These are phyloP conservation scores for Dentipellis fragilis DNA, from an alignment of 768 basidiomycete genomes.

Conservation along the genomic window DNA sequence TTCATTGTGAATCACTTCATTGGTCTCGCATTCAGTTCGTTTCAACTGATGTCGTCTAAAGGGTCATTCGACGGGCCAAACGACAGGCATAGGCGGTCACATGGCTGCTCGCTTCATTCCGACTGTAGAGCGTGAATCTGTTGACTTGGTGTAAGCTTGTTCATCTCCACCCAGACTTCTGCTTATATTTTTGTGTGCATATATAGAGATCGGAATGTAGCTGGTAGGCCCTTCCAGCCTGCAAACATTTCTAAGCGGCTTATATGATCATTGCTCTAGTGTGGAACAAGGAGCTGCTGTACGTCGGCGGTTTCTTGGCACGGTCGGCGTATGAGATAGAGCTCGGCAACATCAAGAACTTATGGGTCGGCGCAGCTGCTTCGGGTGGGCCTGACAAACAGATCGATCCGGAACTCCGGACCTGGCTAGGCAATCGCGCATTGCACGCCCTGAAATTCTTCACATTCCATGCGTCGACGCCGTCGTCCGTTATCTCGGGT, in stretches of 20 bases:
- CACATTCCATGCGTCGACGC: conserved; percentile 82
- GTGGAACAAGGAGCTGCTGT: conserved; percentile 88
- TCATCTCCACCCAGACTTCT: no score
- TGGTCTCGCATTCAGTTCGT: background rate
- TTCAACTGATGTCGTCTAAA: conserved; percentile 19
- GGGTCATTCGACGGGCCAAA: conserved; percentile 90
- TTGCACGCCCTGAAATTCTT: conserved; percentile 85
- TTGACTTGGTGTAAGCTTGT: conserved; percentile 66
- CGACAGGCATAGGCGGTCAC: conserved; percentile 69
- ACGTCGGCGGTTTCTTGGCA: conserved; percentile 72
- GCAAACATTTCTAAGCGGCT: background rate
- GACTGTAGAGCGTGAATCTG: conserved; percentile 91
- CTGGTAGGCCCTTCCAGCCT: conserved; percentile 32
- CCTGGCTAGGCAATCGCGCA: conserved; percentile 47
- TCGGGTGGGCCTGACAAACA: conserved; percentile 14
- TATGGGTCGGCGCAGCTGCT: conserved; percentile 46
- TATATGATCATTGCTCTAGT: conserved; percentile 32
- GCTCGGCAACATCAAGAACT: conserved; percentile 44
- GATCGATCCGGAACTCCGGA: conserved; percentile 31
- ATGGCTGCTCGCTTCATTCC: conserved; percentile 84
- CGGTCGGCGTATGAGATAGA: conserved; percentile 83
- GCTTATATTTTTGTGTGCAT: background rate
- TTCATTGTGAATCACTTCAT: conserved; percentile 55
- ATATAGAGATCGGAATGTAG: conserved; percentile 69
- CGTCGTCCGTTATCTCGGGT: conserved; percentile 66